These are phyloP conservation scores for Scedosporium dehoogii DNA, from an alignment of 2,329 filamentous ascomycete species.

Conservation along the genomic window DNA sequence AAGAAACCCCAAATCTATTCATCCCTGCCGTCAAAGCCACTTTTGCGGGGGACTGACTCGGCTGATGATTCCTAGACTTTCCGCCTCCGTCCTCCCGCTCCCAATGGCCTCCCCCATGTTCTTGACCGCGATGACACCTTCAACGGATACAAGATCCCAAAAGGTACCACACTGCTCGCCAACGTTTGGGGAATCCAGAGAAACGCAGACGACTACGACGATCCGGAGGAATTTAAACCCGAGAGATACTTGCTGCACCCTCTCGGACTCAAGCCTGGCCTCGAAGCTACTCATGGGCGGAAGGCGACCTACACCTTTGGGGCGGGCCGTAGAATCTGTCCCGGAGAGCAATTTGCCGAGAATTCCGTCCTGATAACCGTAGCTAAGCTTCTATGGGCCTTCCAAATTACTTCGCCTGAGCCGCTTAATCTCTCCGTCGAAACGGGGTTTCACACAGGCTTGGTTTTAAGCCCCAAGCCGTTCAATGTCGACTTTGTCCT, in stretches of 20 bases:
- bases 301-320: conserved; percentile 32
- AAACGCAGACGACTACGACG: conserved; percentile 14
- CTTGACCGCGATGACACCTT: conserved; percentile 37
- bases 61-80: conserved; percentile 12
- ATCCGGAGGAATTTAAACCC: conserved; percentile 17
- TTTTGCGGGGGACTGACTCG: too few relatives aligned
- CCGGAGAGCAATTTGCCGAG: conserved; percentile 37
- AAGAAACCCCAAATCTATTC: not conserved
- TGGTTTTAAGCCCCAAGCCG: conserved; percentile 8
- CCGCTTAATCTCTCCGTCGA: conserved; percentile 16
- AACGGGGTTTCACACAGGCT: conserved; percentile 15
- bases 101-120: conserved; percentile 34
- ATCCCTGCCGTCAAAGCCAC: too few relatives aligned
- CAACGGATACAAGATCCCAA: conserved; percentile 36
- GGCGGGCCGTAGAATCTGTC: conserved; percentile 35
- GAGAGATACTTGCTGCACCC: conserved; percentile 15
- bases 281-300: conserved; percentile 9
- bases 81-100: conserved; percentile 30
- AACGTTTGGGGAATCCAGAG: conserved; percentile 22
- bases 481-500: conserved; percentile 13
- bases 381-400: conserved; percentile 38
- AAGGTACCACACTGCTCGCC: conserved; percentile 30
- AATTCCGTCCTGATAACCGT: conserved; percentile 29
- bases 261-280: conserved; percentile 8
- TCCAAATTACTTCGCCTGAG: conserved; percentile 21